Conservation (phyloP, 2,329 filamentous ascomycete genomes). For the Trichophyton benhamiae region DNA sequence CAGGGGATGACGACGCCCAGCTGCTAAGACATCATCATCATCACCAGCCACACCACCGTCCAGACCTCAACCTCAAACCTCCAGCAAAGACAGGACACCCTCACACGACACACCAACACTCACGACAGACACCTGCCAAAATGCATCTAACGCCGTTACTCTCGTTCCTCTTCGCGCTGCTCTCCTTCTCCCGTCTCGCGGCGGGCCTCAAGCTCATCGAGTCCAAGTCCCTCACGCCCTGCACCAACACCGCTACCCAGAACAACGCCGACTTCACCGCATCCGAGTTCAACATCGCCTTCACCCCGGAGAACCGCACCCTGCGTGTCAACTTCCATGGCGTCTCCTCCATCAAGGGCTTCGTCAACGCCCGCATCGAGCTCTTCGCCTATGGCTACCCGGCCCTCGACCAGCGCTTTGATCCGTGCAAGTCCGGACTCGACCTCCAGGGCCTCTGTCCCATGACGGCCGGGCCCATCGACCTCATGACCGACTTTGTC, state of each 20-base stretch:
- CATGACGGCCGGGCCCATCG: slow-evolving; percentile 74
- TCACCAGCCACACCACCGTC: too few relatives aligned
- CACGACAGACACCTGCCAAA: background rate
- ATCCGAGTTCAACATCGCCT: slow-evolving; percentile 70
- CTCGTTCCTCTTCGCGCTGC: slow-evolving; percentile 28
- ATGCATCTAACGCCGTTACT: slow-evolving; percentile 19
- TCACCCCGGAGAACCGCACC: slow-evolving; percentile 53
- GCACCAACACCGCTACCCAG: slow-evolving; percentile 70
- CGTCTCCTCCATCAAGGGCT: slow-evolving; percentile 70
- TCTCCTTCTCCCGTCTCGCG: slow-evolving; percentile 35
- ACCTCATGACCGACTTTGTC: slow-evolving; percentile 55
- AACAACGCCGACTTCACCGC: slow-evolving; percentile 74
- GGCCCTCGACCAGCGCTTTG: slow-evolving; percentile 52
- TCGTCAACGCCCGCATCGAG: slow-evolving; percentile 63
- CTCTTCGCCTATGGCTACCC: slow-evolving; percentile 74
- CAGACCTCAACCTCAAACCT: background rate
- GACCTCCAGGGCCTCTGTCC: slow-evolving; percentile 68
- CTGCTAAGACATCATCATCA: too few relatives aligned
- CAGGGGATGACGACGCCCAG: background rate
- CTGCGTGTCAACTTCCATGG: slow-evolving; percentile 65
- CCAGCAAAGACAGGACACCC: background rate
- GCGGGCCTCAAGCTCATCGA: slow-evolving; percentile 57
- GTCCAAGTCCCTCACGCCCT: slow-evolving; percentile 73
- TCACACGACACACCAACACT: background rate
- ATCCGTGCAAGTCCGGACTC: slow-evolving; percentile 57